Evolutionary conservation across 2,329 filamentous ascomycete species (phyloP), one percentile per base, ranked within the genome.

Genomic region (Ascochyta rabiei): DNA sequence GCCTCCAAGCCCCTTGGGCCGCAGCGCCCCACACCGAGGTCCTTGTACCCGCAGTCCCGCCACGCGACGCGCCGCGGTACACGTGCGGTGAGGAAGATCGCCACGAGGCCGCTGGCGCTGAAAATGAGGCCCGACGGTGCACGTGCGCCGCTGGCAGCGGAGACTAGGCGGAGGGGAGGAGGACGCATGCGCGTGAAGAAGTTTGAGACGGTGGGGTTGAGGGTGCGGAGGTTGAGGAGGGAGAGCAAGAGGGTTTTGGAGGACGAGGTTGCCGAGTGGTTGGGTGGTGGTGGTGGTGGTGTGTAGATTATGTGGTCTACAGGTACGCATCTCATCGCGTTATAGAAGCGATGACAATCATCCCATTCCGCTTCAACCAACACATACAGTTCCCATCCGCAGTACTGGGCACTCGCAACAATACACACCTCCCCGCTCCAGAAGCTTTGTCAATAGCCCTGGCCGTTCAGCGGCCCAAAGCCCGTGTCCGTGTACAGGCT

Each of bases 401-500:
- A n/a, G n/a, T n/a, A n/a, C n/a, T n/a, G n/a, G n/a, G n/a, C n/a
- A n/a, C n/a, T n/a, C n/a, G n/a, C n/a, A n/a, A n/a, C n/a, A n/a
- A n/a, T n/a, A 23, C 21, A 23, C 4, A 23, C 21, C 21, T 23
- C n/a, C n/a, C n/a, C n/a, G n/a, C n/a, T n/a, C n/a, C n/a, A n/a
- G n/a, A n/a, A n/a, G n/a, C 21, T 6, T n/a, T 12, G 19, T 57
- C 42, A 68, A 46, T 66, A 65, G 5, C 57, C 59, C 33, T 58
- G 57, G 7, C 63, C 56, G 26, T 63, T 63, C 38, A 68, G 35
- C 1, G 52, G 39, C 8, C 63, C 66, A 47, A 69, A 72, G 6
- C 67, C 65, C 49, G 68, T 52, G 6, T 68, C 64, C 6, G 54
- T 62, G 33, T 69, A 72, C 28, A 67, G 47, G 4, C 58, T 61